phyloP scores from a whole-genome alignment of 1,284 basidiomycete species.

The Microbotryum saponariae region DNA sequence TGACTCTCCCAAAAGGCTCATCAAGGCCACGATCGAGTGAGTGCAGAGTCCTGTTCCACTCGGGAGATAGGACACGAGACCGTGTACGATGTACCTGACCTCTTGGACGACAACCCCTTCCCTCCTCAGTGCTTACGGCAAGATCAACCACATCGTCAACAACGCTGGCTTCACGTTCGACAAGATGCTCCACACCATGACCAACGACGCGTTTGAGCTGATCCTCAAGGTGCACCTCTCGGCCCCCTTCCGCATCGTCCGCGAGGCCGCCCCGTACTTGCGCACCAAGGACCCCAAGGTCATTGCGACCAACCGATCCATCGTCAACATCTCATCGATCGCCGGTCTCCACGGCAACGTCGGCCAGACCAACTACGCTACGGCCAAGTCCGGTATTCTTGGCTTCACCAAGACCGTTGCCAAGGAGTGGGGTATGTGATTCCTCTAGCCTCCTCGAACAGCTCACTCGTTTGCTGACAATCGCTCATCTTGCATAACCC shows the following conservation, averaged over 20 bases:
- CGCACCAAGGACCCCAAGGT: conserved; percentile 56
- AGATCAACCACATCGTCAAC: conserved; percentile 69
- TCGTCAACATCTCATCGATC: conserved; percentile 62
- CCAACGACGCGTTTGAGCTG: conserved; percentile 70
- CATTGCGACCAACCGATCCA: conserved; percentile 58
- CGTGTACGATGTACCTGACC: background rate
- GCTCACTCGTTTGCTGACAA: too few species aligned
- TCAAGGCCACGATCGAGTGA: conserved; percentile 66
- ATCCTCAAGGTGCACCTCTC: conserved; percentile 74
- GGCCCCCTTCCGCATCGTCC: conserved; percentile 74
- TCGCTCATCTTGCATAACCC: background rate
- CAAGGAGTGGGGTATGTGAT: conserved; percentile 67
- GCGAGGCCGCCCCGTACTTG: conserved; percentile 75
- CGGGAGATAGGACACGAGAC: background rate
- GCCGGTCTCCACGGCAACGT: conserved; percentile 73
- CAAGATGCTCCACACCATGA: conserved; percentile 72
- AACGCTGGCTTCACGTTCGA: conserved; percentile 60
- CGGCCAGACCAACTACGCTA: conserved; percentile 64
- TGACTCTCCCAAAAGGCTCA: conserved; percentile 69
- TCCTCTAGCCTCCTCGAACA: background rate
- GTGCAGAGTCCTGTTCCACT: conserved; percentile 35
- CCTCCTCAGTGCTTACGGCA: conserved; percentile 57
- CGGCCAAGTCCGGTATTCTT: conserved; percentile 60
- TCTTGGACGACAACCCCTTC: background rate
- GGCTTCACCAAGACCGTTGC: conserved; percentile 64